These are phyloP conservation scores for Batrachochytrium dendrobatidis DNA, from an alignment of 371 early-diverging fungal species.

Conservation along the genomic window DNA sequence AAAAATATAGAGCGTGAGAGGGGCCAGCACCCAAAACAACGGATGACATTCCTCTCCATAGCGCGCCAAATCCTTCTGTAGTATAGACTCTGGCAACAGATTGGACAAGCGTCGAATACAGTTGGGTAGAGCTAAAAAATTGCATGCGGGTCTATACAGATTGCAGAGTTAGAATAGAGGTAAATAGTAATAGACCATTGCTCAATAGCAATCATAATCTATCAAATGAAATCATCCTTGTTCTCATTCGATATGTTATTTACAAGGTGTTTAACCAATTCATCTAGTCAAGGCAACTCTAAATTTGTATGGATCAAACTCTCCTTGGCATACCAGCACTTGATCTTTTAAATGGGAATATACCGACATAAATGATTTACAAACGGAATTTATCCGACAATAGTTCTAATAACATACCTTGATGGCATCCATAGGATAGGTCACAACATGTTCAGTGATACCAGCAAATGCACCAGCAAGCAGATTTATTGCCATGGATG, in stretches of 20 bases:
- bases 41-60: slow-evolving; percentile 90
- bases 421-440: slow-evolving; percentile 91
- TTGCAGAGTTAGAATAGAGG: neutral
- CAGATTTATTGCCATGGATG: slow-evolving; percentile 69
- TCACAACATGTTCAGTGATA: slow-evolving; percentile 90
- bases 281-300: too few relatives aligned
- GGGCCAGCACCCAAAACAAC: slow-evolving; percentile 92
- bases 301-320: too few relatives aligned
- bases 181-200: neutral
- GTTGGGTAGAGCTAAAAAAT: slow-evolving; percentile 52
- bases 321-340: too few relatives aligned
- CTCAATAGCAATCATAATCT: too few relatives aligned
- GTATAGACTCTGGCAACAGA: slow-evolving; percentile 57
- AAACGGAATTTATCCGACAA: too few relatives aligned
- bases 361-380: too few relatives aligned
- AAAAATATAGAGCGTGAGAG: slow-evolving; percentile 93
- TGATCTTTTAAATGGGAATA: too few relatives aligned
- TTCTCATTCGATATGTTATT: too few relatives aligned
- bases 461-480: slow-evolving; percentile 94
- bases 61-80: slow-evolving; percentile 61
- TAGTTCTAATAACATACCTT: too few relatives aligned
- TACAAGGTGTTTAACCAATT: too few relatives aligned
- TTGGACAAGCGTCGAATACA: slow-evolving; percentile 55
- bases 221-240: too few relatives aligned
- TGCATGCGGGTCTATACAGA: slow-evolving; percentile 80